Base-by-base conservation (phyloP, 2,329 filamentous ascomycete genomes). In the Monosporascus sp. region DNA sequence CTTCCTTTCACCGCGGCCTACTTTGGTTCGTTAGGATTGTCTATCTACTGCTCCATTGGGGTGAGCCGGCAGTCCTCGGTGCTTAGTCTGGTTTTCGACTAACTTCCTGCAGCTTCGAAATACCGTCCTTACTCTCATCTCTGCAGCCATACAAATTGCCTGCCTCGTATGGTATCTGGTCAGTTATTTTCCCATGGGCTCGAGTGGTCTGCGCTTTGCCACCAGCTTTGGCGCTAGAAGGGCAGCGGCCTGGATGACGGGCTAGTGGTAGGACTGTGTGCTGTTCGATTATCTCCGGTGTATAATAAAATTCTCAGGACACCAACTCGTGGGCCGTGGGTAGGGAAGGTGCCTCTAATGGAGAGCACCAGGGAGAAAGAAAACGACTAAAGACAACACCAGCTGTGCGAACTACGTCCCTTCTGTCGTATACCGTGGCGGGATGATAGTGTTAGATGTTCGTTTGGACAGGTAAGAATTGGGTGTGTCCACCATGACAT, bases 181-280 rank as follows among this genome's bases (percentile, higher is more conserved):
- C 70, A 96, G 90, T 73, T 99, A 99, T 72, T 97, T 97, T 65
- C 94, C 94, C 25, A 96, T 97, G 92, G 94, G 94, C 41, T 89
- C 89, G 53, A 89, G 86, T 51, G 90, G 94, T 42, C 74, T 99
- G 60, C 86, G 93, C 54, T 83, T 96, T 60, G 91, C 91, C 53
- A 90, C 91, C 44, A 85, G 84, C 3, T 94, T 96, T 67, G 94
- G 93, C 22, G 89, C 88, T 20, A 86, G 86, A 66, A 83, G 92
- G 66, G 89, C 95, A 38, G 82, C 90, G 5, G 83, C 91, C 50
- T 97, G 93, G 94, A 86, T 97, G 83, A 86, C 82, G 47, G 86
- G 88, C 54, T 96, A 70, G 65, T 42, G 41, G n/a, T 18, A 51
- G 37, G 51, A 47, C 27, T 27, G 8, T 49, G 14, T 55, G 39